Evolutionary conservation across 306 rosid genomes (phyloP).

Genomic region (Myrica gale): DNA sequence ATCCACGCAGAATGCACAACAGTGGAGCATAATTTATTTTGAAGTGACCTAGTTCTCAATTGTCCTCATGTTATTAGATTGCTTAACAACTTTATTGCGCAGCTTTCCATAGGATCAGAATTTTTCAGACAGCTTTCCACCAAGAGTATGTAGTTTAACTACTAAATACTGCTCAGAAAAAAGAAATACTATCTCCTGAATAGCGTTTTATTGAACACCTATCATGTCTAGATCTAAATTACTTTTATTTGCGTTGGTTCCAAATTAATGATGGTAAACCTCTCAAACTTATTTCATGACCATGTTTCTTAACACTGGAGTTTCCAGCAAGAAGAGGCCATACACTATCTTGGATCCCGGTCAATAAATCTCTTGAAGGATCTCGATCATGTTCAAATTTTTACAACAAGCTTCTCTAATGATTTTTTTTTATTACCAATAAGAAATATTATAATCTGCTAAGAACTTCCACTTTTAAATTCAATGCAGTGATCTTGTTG

Average conservation of each 20-base stretch:
- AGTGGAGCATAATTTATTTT: neutral
- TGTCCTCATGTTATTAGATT: neutral
- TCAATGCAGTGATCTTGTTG: constrained; percentile 66
- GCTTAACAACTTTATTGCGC: neutral
- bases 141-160: neutral
- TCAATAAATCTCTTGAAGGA: neutral
- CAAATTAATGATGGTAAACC: neutral
- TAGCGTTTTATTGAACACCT: neutral
- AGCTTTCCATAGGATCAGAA: neutral
- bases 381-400: neutral
- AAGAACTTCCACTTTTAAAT: neutral
- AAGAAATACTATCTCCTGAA: neutral
- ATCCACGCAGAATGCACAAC: neutral
- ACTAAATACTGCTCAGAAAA: neutral
- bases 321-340: neutral
- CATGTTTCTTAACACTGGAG: neutral
- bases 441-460: constrained; percentile 4
- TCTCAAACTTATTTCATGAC: neutral
- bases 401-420: neutral
- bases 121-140: neutral
- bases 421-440: neutral
- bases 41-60: neutral
- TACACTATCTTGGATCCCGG: too few relatives aligned
- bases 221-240: neutral
- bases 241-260: neutral